Evolutionary conservation across 169 alveolate species (phyloP), one percentile per base, ranked within the genome.

Genomic region (Theileria equi): DNA sequence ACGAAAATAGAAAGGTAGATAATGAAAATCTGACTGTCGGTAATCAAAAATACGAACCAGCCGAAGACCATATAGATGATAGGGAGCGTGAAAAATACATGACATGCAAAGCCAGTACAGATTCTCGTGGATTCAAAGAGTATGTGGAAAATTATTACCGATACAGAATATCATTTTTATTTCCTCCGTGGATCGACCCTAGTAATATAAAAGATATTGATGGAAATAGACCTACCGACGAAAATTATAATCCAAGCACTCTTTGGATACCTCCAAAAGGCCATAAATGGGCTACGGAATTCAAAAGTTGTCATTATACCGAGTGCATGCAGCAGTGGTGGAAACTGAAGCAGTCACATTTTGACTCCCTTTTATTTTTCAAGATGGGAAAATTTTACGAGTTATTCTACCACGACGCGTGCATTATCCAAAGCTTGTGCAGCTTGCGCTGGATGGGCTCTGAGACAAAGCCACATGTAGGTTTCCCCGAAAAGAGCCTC

Each of bases 371-470:
- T 19, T 72, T 97, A 25, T 95, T 98, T 64, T 98, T 98, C 84
- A 98, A 98, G 76, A 91, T 96, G 85, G 99, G 99, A 1, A 92
- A 93, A 57, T 94, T 94, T 71, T 94, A 94, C 69, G 98, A 94
- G 69, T 60, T 92, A 25, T 93, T 94, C 52, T 94, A 92, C 64
- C 78, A 76, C 29, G 99, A 98, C 79, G 99, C 99, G 0, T 93
- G 95, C 57, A 89, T 95, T 13, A 93, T 97, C 13, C 95, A 96
- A 64, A 88, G 91, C 61, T 80, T 94, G 8, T 88, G 97, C 34
- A 98, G 94, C 34, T 88, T 98, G 55, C 94, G 97, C 64, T 98
- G 99, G 99, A 96, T 96, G 98, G 98, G 98, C 28, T 94, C 94
- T 8, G 97, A 93, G 26, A 90, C 94, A 31, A 95, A 94, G 73